Evolutionary conservation across 352 stramenopile genomes (phyloP), one percentile per base, ranked within the genome.

Genomic region (Phytophthora sp.): DNA sequence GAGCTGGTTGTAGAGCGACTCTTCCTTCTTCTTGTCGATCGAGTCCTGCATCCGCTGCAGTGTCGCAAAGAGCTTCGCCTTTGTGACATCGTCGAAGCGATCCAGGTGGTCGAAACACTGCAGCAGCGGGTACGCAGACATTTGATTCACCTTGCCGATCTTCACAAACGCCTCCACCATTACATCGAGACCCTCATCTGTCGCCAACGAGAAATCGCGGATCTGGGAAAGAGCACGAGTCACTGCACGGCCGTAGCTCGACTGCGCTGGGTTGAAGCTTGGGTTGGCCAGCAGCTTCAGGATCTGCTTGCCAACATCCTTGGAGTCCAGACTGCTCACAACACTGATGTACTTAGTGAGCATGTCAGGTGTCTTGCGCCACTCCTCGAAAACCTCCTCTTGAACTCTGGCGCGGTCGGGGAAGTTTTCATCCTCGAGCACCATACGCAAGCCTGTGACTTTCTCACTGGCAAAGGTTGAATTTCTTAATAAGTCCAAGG

Each of bases 101-200:
- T 86, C 77, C 12, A 95, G 38, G 70, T 93, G 82, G 53, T 92
- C 86, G 46, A 95, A 95, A 59, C 77, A 88, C 63, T 86, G 78
- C 60, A 95, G 44, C 60, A 95, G 76, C 42, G 86, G 76, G 53
- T 95, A 94, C 48, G 79, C 84, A 30, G 84, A 87, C 84, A 92
- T 93, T 56, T 95, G 80, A 73, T 93, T 95, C 53, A 92, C 77
- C 69, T 92, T 94, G 49, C 84, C 86, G 21, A 92, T 88, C 66
- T 89, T 90, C 10, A 66, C 69, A 60, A 95, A 95, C 45, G 78
- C 74, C 30, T 93, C 60, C 1, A 73, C 65, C 78, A 91, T 87
- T 18, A 95, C 65, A 10, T 91, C 79, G 4, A 92, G 69, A 32
- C 84, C 84, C 54, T 92, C 86, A 24, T 92, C 82, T 10, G 86